Evolutionary conservation across 2,329 filamentous ascomycete species (phyloP).

Genomic region (Cladosporium sphaerospermum): DNA sequence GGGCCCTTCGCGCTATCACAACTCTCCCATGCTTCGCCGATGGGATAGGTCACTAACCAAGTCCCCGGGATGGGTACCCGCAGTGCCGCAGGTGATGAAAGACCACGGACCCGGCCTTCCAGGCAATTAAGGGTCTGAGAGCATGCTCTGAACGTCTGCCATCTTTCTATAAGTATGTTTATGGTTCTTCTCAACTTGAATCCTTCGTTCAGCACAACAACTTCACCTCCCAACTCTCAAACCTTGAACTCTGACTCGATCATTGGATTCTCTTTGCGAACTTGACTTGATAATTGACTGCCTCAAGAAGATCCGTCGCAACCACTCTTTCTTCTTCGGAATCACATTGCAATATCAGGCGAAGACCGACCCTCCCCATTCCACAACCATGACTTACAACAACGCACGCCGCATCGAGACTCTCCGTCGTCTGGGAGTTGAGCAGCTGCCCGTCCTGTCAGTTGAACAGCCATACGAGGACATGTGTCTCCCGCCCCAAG

Average conservation of each 20-base stretch:
- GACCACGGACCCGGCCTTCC: background rate
- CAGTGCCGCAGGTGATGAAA: background rate
- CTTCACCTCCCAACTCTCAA: no score
- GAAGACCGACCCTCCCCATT: background rate
- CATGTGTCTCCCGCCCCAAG: slow-evolving; percentile 10
- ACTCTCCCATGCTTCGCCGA: background rate
- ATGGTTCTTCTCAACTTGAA: no score
- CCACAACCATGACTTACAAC: slow-evolving; percentile 23
- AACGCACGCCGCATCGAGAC: slow-evolving; percentile 18
- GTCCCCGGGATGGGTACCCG: background rate
- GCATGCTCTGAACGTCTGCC: no score
- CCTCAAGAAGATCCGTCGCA: no score
- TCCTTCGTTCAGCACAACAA: no score
- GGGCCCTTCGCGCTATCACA: slow-evolving; percentile 1
- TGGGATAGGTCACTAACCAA: slow-evolving; percentile 10
- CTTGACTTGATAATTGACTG: no score
- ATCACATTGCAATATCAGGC: background rate
- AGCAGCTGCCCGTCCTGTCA: slow-evolving; percentile 23
- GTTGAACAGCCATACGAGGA: slow-evolving; percentile 2
- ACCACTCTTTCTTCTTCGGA: no score
- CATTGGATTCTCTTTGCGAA: no score
- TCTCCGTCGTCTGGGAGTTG: slow-evolving; percentile 23
- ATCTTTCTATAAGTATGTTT: background rate
- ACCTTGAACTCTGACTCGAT: no score
- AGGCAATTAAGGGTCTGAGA: background rate